Evolutionary conservation across 768 basidiomycete species (phyloP).

Genomic region (Xerocomus potaroensis): DNA sequence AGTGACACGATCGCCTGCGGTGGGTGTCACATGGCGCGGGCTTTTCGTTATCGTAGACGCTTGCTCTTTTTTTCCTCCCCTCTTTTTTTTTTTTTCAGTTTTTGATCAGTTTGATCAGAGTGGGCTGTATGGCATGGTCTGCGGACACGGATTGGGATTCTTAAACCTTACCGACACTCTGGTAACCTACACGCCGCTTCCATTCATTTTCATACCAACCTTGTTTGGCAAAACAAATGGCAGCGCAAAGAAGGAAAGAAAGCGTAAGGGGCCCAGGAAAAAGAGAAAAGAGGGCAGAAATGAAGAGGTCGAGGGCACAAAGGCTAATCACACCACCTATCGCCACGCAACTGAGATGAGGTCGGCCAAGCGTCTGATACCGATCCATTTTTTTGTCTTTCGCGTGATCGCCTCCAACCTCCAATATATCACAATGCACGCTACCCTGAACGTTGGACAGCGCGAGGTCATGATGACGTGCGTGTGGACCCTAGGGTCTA

Average conservation of each 20-base stretch:
- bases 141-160: too few species aligned
- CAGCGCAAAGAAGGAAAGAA: not conserved
- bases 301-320: not conserved
- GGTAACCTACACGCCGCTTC: slow-evolving; percentile 5
- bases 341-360: not conserved
- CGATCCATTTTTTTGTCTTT: not conserved
- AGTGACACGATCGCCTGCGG: slow-evolving; percentile 1
- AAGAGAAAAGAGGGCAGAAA: not conserved
- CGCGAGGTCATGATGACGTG: slow-evolving; percentile 6
- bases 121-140: not conserved
- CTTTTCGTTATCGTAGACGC: not conserved
- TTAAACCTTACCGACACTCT: slow-evolving; percentile 12
- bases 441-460: slow-evolving; percentile 15
- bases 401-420: not conserved
- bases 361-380: not conserved
- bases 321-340: not conserved
- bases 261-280: not conserved
- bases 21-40: not conserved
- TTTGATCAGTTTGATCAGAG: not conserved
- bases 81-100: too few species aligned
- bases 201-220: slow-evolving; percentile 1
- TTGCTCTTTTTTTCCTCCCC: too few species aligned
- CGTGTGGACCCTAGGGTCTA: slow-evolving; percentile 13
- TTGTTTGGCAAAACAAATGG: not conserved
- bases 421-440: slow-evolving; percentile 11